Conservation (phyloP, 345 rosid genomes). For the Mangifera indica region DNA sequence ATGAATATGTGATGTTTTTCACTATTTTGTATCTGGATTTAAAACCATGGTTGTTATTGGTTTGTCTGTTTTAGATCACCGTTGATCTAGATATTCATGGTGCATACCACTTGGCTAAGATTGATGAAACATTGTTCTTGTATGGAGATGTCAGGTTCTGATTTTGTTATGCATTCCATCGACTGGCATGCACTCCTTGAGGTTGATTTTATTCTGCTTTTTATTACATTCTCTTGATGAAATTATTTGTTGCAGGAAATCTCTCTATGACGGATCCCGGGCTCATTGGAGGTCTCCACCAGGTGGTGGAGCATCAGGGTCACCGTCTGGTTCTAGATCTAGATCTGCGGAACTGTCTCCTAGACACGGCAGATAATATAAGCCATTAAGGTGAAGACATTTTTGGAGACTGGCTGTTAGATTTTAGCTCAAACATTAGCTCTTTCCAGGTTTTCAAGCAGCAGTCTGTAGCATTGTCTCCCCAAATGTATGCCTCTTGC, state of each 20-base stretch:
- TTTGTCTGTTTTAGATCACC: too few relatives aligned
- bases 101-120: too few relatives aligned
- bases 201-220: background rate
- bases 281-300: constrained; percentile 43
- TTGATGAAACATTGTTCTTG: too few relatives aligned
- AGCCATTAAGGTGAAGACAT: background rate
- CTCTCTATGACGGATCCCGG: constrained; percentile 41
- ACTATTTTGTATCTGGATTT: too few relatives aligned
- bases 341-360: constrained; percentile 64
- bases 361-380: constrained; percentile 30
- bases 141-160: background rate
- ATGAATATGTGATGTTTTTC: too few relatives aligned
- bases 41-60: too few relatives aligned
- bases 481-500: background rate
- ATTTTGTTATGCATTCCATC: background rate
- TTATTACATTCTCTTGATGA: background rate
- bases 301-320: constrained; percentile 50
- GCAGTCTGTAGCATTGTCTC: background rate
- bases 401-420: background rate
- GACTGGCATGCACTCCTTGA: background rate
- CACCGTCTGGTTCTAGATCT: constrained; percentile 75
- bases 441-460: background rate
- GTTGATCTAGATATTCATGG: too few relatives aligned
- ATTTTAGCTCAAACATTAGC: background rate
- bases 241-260: constrained; percentile 39